phyloP scores from a whole-genome alignment of 1,139 yeast genomes.

The Pichia sp. region DNA sequence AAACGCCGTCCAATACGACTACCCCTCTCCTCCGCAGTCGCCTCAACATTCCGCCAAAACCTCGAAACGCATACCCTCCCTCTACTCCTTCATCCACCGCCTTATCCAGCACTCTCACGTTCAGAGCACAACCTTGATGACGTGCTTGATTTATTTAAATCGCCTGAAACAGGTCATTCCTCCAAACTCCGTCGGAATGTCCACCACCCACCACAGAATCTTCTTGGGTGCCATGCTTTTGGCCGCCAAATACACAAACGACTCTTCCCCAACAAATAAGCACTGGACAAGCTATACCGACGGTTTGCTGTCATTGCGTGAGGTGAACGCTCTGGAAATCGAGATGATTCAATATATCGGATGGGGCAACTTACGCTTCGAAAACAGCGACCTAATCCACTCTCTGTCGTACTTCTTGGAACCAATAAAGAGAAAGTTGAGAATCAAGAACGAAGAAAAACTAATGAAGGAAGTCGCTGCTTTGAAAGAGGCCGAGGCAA shows the following conservation, averaged over 20 bases:
- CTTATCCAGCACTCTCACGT: slow-evolving; percentile 80
- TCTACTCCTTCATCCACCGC: slow-evolving; percentile 63
- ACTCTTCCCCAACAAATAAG: slow-evolving; percentile 88
- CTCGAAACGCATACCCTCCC: slow-evolving; percentile 31
- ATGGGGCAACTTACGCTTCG: slow-evolving; percentile 69
- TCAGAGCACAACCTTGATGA: slow-evolving; percentile 93
- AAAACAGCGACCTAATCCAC: slow-evolving; percentile 61
- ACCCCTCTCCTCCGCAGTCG: slow-evolving; percentile 44
- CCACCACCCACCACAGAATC: slow-evolving; percentile 88
- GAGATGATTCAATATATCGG: slow-evolving; percentile 76
- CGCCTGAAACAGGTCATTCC: slow-evolving; percentile 76
- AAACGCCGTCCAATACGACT: slow-evolving; percentile 13
- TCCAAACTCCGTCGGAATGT: slow-evolving; percentile 86
- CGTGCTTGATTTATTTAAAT: slow-evolving; percentile 76
- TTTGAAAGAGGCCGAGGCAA: neutral
- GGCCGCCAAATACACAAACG: slow-evolving; percentile 88
- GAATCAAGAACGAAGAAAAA: slow-evolving; percentile 23
- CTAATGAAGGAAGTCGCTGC: neutral
- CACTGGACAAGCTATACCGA: slow-evolving; percentile 93
- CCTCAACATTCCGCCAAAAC: slow-evolving; percentile 29
- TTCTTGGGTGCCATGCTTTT: slow-evolving; percentile 82
- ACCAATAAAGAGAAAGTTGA: slow-evolving; percentile 53
- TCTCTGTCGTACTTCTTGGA: slow-evolving; percentile 71
- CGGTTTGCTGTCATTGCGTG: slow-evolving; percentile 69
- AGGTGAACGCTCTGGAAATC: slow-evolving; percentile 87